These are phyloP conservation scores for Populus deltoides DNA, from an alignment of 345 rosid genomes.

Conservation along the genomic window DNA sequence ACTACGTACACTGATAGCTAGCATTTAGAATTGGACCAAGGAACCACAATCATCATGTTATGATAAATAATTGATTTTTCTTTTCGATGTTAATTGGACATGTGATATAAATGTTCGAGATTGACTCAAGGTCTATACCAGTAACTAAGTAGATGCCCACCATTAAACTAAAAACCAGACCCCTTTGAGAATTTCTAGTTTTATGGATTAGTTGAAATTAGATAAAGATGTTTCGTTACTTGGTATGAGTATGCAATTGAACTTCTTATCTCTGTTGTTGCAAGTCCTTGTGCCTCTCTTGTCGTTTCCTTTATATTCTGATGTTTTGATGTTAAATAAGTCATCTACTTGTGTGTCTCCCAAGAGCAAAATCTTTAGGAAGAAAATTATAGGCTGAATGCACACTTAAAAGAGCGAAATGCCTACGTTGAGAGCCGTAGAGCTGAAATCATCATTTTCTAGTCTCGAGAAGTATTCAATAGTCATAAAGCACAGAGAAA, in stretches of 20 bases:
- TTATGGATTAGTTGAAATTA: background rate
- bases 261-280: background rate
- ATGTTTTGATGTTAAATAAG: background rate
- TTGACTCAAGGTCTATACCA: background rate
- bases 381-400: constrained; percentile 59
- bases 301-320: background rate
- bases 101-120: no score
- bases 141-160: background rate
- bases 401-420: constrained; percentile 53
- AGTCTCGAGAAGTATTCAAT: constrained; percentile 56
- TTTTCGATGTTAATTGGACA: no score
- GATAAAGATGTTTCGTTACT: background rate
- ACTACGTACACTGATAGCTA: no score
- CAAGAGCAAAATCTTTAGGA: constrained; percentile 74
- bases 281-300: background rate
- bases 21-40: no score
- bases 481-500: constrained; percentile 60
- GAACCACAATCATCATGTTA: no score
- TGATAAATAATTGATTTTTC: no score
- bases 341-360: background rate
- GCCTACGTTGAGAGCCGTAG: constrained; percentile 47
- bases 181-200: background rate
- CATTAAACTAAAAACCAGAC: background rate
- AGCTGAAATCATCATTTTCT: constrained; percentile 49
- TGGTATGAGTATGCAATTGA: background rate